Percentiles rank a stretch among this genome's conserved stretches.
phyloP scores from a whole-genome alignment of 1,139 yeast genomes.

The Yamadazyma pseudoaaseri region DNA sequence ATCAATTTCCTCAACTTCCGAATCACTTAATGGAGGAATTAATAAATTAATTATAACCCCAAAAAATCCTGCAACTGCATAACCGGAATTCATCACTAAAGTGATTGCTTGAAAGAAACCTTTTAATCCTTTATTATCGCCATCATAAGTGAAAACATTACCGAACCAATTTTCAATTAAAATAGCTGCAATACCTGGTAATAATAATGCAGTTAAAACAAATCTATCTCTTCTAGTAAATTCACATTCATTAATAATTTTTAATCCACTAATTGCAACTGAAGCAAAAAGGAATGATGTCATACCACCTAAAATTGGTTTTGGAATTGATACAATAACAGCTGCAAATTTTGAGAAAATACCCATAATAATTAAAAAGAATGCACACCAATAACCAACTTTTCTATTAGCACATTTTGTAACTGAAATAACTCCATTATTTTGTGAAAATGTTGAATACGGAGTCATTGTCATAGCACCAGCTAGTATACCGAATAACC shows the following conservation, averaged over 20 bases:
- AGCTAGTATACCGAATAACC: slow-evolving; percentile 64
- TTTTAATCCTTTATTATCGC: slow-evolving; percentile 55
- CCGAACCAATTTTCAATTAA: slow-evolving; percentile 73
- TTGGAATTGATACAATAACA: slow-evolving; percentile 78
- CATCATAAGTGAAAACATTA: slow-evolving; percentile 69
- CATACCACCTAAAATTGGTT: slow-evolving; percentile 86
- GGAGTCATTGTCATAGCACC: slow-evolving; percentile 75
- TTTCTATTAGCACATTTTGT: slow-evolving; percentile 82
- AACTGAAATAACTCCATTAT: slow-evolving; percentile 85
- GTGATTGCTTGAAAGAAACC: slow-evolving; percentile 82
- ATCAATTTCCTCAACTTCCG: slow-evolving; percentile 52
- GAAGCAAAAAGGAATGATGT: slow-evolving; percentile 81
- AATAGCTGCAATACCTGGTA: slow-evolving; percentile 72
- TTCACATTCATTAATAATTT: slow-evolving; percentile 66
- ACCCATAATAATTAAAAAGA: slow-evolving; percentile 78
- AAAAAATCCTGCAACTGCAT: slow-evolving; percentile 74
- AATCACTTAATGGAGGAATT: slow-evolving; percentile 62
- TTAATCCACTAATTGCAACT: slow-evolving; percentile 85
- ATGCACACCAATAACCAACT: slow-evolving; percentile 86
- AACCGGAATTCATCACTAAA: slow-evolving; percentile 82
- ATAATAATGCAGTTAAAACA: slow-evolving; percentile 65
- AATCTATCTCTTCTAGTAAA: slow-evolving; percentile 86
- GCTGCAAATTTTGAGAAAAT: slow-evolving; percentile 85
- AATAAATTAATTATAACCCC: slow-evolving; percentile 69
- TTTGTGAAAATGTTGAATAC: slow-evolving; percentile 84